These are phyloP conservation scores for Fonsecaea pedrosoi DNA, from an alignment of 2,329 filamentous ascomycete species.

Conservation along the genomic window DNA sequence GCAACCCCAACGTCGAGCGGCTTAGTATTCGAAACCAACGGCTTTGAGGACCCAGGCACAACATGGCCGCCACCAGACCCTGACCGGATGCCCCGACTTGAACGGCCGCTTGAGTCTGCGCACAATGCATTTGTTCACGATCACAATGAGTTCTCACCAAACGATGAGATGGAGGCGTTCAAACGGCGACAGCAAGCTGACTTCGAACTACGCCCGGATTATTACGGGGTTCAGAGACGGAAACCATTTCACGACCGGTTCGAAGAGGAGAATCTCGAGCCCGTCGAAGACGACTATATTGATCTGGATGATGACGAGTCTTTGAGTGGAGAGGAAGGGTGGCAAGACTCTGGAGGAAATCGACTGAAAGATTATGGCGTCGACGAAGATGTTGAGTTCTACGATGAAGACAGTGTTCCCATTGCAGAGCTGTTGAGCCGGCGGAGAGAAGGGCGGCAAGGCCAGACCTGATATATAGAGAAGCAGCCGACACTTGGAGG, in stretches of 20 bases:
- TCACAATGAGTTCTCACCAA: conserved; percentile 42
- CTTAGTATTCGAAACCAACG: conserved; percentile 63
- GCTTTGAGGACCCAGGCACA: conserved; percentile 60
- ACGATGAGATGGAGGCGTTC: conserved; percentile 61
- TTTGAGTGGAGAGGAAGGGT: conserved; percentile 63
- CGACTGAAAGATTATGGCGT: conserved; percentile 68
- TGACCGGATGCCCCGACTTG: conserved; percentile 53
- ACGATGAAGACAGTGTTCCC: conserved; percentile 67
- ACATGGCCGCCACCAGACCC: conserved; percentile 58
- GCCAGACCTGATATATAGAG: conserved; percentile 8
- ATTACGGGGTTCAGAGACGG: conserved; percentile 46
- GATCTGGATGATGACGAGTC: conserved; percentile 39
- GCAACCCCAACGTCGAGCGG: conserved; percentile 58
- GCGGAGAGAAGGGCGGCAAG: conserved; percentile 40
- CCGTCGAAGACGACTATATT: conserved; percentile 35
- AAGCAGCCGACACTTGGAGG: conserved; percentile 12
- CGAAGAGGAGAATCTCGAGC: conserved; percentile 36
- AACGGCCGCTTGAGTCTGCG: conserved; percentile 28
- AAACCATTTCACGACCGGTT: conserved; percentile 52
- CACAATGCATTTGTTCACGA: conserved; percentile 41
- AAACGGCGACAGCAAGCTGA: conserved; percentile 61
- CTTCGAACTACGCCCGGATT: conserved; percentile 51
- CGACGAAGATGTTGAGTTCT: conserved; percentile 69
- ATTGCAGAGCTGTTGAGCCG: conserved; percentile 60
- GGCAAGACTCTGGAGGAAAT: conserved; percentile 69